These are phyloP conservation scores for Cladophialophora immunda DNA, from an alignment of 2,329 filamentous ascomycete genomes.

Conservation along the genomic window DNA sequence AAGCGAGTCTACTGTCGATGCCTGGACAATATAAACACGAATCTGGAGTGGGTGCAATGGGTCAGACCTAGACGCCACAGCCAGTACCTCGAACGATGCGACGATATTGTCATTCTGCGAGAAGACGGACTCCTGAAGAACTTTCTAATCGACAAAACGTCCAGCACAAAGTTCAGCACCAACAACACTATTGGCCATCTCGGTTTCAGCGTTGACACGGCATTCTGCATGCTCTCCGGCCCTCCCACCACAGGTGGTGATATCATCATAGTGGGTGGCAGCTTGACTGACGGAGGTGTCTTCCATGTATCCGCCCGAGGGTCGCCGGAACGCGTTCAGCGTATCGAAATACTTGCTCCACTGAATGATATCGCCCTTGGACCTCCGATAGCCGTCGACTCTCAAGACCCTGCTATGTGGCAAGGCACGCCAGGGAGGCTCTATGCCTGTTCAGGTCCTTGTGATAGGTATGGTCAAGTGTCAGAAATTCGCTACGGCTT, in stretches of 20 bases:
- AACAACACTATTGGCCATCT: conserved; percentile 65
- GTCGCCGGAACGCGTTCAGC: conserved; percentile 63
- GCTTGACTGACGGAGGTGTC: conserved; percentile 78
- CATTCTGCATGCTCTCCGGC: conserved; percentile 72
- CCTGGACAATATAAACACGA: conserved; percentile 43
- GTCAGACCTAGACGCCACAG: conserved; percentile 75
- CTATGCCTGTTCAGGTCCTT: conserved; percentile 42
- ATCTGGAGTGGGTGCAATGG: conserved; percentile 78
- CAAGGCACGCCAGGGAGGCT: conserved; percentile 26
- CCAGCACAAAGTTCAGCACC: conserved; percentile 60
- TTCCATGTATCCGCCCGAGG: conserved; percentile 73
- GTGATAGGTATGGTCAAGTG: conserved; percentile 64
- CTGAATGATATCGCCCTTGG: conserved; percentile 54
- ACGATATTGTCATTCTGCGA: conserved; percentile 84
- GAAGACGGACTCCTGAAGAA: conserved; percentile 86
- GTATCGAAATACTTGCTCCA: conserved; percentile 69
- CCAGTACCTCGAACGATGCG: conserved; percentile 69
- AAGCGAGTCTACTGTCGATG: conserved; percentile 37
- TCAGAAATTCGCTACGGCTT: conserved; percentile 75
- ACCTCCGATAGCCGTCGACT: conserved; percentile 18
- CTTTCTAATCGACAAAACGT: conserved; percentile 68
- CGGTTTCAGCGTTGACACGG: conserved; percentile 74
- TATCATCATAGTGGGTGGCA: conserved; percentile 80
- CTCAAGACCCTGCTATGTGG: conserved; percentile 4
- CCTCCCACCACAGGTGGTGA: conserved; percentile 69